Conservation (phyloP, 495 filamentous ascomycete species). For the Aspergillus bridgeri region DNA sequence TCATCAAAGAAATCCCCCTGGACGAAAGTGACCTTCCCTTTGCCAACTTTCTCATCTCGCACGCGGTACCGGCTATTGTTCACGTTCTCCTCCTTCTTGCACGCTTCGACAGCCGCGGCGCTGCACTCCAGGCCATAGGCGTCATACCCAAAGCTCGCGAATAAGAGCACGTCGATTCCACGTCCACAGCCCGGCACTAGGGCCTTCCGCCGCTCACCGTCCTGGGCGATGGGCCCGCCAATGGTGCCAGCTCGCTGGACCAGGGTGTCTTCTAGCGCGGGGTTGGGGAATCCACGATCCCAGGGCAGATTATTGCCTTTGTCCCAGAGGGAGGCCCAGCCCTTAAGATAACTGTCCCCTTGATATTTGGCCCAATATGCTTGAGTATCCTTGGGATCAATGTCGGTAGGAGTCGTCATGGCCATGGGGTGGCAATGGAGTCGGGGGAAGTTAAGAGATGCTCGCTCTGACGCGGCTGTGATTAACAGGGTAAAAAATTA, state of each 20-base stretch:
- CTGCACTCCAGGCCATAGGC: conserved; percentile 70
- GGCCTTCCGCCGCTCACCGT: conserved; percentile 41
- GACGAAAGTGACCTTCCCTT: conserved; percentile 58
- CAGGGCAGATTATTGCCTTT: conserved; percentile 60
- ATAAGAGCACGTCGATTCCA: conserved; percentile 69
- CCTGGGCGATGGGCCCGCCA: conserved; percentile 33
- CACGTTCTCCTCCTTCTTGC: conserved; percentile 42
- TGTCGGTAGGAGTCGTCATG: conserved; percentile 23
- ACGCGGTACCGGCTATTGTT: conserved; percentile 44
- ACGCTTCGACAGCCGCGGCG: conserved; percentile 50
- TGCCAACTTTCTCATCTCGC: conserved; percentile 39
- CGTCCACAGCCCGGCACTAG: conserved; percentile 72
- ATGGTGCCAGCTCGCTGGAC: conserved; percentile 43
- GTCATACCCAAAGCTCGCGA: conserved; percentile 70
- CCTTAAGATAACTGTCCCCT: conserved; percentile 31
- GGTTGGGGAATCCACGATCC: conserved; percentile 63
- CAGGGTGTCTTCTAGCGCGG: conserved; percentile 64
- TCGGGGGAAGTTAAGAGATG: conserved; percentile 6
- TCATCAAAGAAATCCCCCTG: conserved; percentile 71
- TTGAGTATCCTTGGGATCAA: conserved; percentile 25
- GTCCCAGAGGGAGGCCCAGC: conserved; percentile 64
- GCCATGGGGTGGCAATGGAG: conserved; percentile 15
- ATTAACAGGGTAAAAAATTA: conserved; percentile 13
- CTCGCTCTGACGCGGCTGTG: conserved; percentile 13
- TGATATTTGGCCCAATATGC: conserved; percentile 28